Evolutionary conservation across 208 protist genomes (phyloP), one percentile per base, ranked within the genome.

Genomic region (Wallacemonas rigidus): DNA sequence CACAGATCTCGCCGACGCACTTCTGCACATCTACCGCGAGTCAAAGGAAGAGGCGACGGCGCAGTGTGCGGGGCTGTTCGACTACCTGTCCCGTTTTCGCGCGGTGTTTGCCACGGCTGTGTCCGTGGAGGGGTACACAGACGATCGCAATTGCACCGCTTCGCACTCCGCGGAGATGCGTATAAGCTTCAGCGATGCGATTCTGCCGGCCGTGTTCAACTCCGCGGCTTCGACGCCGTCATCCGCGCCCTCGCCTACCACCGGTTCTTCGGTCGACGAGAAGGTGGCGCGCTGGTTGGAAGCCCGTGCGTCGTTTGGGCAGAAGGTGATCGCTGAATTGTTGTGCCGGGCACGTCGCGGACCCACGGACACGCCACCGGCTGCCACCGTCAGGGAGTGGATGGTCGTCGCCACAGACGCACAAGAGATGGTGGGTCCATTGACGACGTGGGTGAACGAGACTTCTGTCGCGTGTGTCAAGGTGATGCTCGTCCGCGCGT

Each of bases 1-100:
- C 8, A 36, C 44, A 11, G 75, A 75, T 6, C 60, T 80, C 58
- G 3, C 35, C 7, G 48, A 43, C 15, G 63, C 64, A n/a, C 12
- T 75, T 2, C 50, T 80, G 14, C 0, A 45, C 2, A 44, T 69
- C 36, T 78, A 74, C 68, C 51, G 67, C 26, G 26, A 26, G 26
- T 26, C 26, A 26, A 26, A 41, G 56, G 61, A 43, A 62, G 44
- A 3, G 9, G 65, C 12, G 65, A 72, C 11, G 1, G 1, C 60
- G 48, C 45, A 50, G 9, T 48, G 0, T 17, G 40, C 41, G 43
- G 40, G n/a, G 60, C 1, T 48, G 40, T 3, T 5, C n/a, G 43
- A 38, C n/a, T 35, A 41, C 7, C 43, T 65, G 9, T 7, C 38
- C 9, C 60, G 26, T 4, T 14, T 45, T 3, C 60, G 60, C 38